Percentiles rank a stretch among this genome's conserved stretches.
These are phyloP conservation scores for Henckelia pumila DNA, from an alignment of 257 asterid genomes.

Conservation along the genomic window DNA sequence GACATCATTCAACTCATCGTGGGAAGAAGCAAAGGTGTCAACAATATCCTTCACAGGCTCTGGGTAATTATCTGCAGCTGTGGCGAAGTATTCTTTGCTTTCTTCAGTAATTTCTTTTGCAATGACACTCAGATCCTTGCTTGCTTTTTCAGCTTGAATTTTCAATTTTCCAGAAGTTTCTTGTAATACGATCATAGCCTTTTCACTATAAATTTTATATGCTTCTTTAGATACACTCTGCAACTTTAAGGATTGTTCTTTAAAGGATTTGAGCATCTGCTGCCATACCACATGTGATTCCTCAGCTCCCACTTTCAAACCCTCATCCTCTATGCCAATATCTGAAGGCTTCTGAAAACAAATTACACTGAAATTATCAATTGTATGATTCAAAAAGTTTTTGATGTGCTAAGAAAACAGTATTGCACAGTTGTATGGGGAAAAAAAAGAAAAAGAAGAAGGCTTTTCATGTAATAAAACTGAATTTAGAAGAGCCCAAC, in stretches of 20 bases:
- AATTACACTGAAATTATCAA: conserved; percentile 7
- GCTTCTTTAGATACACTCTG: conserved; percentile 75
- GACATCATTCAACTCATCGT: conserved; percentile 54
- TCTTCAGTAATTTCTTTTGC: conserved; percentile 76
- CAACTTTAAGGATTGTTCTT: conserved; percentile 74
- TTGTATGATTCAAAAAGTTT: not conserved
- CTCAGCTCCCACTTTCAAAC: conserved; percentile 41
- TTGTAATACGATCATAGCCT: conserved; percentile 58
- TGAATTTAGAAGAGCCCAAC: too few species aligned
- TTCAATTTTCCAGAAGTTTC: conserved; percentile 73
- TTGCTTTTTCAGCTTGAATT: conserved; percentile 81
- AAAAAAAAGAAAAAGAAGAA: not conserved
- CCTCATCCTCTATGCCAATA: conserved; percentile 47
- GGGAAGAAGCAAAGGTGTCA: conserved; percentile 66
- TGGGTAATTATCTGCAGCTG: conserved; percentile 74
- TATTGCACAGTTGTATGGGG: too few species aligned
- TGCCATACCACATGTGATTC: conserved; percentile 76
- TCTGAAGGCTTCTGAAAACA: conserved; percentile 59
- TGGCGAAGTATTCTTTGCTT: conserved; percentile 58
- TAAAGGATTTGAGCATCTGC: conserved; percentile 64
- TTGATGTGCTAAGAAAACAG: not conserved
- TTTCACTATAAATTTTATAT: conserved; percentile 61
- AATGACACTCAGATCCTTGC: conserved; percentile 53
- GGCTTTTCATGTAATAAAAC: not conserved
- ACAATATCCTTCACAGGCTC: conserved; percentile 81